Base-by-base conservation (phyloP, 164 flowering plant species). In the Protea cynaroides region DNA sequence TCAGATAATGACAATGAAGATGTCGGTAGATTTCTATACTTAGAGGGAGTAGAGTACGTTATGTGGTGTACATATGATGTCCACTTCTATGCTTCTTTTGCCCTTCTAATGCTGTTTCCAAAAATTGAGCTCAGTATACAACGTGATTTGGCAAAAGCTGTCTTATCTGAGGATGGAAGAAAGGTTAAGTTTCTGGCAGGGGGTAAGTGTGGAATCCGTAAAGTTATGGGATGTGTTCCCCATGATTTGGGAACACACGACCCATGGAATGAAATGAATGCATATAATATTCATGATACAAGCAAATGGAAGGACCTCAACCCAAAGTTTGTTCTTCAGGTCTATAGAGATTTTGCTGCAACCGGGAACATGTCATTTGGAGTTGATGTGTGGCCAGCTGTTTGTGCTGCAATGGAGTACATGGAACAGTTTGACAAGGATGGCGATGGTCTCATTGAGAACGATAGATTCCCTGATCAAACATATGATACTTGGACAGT, bases 41-140 rank as follows among this genome's bases (percentile, higher is more conserved):
- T 91, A 75, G 97, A 91, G 78, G 96, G 97, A 40, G 86, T 89
- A 34, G 97, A 91, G 70, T 91, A 91, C 65, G 71, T 91, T 46
- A 91, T 91, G 97, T 91, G 97, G 97, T 81, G 86, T 65, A 91
- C 97, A 14, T 91, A 91, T 74, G 97, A 91, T 76, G 97, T 91
- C 14, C 97, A 91, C 71, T 91, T 91, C 71, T 91, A 91, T 74
- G 97, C 97, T 49, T 91, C 97, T 18, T 87, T 79, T 84, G 97
- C 97, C 37, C 96, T 91, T 64, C 82, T 91, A 54, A 80, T 63
- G 64, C 74, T 91, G 64, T 91, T 91, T 69, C 97, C 97, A 19
- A 87, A 86, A 67, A 89, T 91, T 58, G 96, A 89, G 72, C 78
- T 91, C 59, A 89, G 76, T 67, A 91, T 91, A 62, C 97, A 91